Conservation (phyloP, 1,139 yeast species). For the Pichia sp. region DNA sequence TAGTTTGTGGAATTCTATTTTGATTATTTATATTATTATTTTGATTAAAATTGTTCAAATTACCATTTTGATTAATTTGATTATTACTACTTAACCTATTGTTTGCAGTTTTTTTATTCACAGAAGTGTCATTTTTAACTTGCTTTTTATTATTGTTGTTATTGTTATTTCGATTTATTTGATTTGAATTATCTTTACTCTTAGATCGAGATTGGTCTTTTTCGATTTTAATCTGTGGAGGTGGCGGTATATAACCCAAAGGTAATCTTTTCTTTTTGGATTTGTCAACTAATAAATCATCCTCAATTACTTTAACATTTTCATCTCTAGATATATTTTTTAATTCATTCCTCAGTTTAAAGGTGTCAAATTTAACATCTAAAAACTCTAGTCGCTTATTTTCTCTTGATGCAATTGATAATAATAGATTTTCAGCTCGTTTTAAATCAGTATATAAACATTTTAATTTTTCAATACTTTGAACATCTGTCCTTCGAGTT, state of each 20-base stretch:
- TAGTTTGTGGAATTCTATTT: constrained; percentile 17
- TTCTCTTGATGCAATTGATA: constrained; percentile 73
- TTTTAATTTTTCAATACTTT: constrained; percentile 80
- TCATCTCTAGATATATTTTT: constrained; percentile 69
- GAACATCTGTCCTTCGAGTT: constrained; percentile 90
- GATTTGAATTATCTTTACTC: constrained; percentile 1
- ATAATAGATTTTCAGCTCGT: constrained; percentile 65
- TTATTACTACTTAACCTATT: not conserved
- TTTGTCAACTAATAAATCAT: constrained; percentile 73
- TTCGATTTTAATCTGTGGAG: constrained; percentile 12
- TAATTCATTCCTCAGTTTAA: constrained; percentile 63
- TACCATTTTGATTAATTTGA: not conserved
- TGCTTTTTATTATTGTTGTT: constrained; percentile 1
- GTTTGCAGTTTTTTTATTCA: not conserved
- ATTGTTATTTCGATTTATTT: not conserved
- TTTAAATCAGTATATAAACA: constrained; percentile 70
- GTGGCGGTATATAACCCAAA: constrained; percentile 17
- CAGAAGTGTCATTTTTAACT: not conserved
- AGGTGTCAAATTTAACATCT: constrained; percentile 55
- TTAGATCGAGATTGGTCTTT: not conserved
- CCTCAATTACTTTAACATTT: constrained; percentile 72
- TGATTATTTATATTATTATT: constrained; percentile 7
- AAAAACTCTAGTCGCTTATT: constrained; percentile 51
- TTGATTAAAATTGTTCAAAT: not conserved
- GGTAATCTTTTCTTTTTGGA: constrained; percentile 56